phyloP scores from a whole-genome alignment of 331 rosid genomes.

The Acacia pycnantha region DNA sequence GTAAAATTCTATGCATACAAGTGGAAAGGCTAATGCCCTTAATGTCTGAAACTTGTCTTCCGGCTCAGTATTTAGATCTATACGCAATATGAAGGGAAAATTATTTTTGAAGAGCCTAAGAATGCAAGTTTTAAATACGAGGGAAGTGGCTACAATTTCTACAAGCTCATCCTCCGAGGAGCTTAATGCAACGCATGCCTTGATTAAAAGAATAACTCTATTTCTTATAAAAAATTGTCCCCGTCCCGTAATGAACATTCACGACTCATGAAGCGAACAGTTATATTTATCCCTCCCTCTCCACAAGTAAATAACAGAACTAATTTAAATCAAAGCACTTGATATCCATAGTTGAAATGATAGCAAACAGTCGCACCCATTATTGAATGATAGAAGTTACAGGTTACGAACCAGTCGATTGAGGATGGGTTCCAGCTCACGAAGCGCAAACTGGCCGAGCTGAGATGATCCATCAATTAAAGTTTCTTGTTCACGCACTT shows the following conservation, averaged over 20 bases:
- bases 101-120: neutral
- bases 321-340: neutral
- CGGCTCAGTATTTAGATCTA: neutral
- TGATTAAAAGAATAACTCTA: neutral
- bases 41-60: neutral
- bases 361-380: neutral
- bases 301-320: neutral
- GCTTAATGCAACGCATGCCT: neutral
- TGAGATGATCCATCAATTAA: slow-evolving; percentile 39
- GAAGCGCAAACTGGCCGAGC: slow-evolving; percentile 26
- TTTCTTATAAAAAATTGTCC: neutral
- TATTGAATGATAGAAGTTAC: neutral
- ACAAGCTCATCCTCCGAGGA: neutral
- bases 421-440: slow-evolving; percentile 51
- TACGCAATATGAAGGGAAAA: neutral
- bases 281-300: neutral
- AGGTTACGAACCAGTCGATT: slow-evolving; percentile 62
- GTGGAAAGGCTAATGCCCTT: neutral
- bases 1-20: neutral
- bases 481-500: slow-evolving; percentile 59
- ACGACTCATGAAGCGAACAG: neutral
- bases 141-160: neutral
- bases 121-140: neutral
- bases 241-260: neutral
- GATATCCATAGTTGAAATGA: neutral